Conservation (phyloP, 805 yeast genomes). For the Yamadazyma philogaea region DNA sequence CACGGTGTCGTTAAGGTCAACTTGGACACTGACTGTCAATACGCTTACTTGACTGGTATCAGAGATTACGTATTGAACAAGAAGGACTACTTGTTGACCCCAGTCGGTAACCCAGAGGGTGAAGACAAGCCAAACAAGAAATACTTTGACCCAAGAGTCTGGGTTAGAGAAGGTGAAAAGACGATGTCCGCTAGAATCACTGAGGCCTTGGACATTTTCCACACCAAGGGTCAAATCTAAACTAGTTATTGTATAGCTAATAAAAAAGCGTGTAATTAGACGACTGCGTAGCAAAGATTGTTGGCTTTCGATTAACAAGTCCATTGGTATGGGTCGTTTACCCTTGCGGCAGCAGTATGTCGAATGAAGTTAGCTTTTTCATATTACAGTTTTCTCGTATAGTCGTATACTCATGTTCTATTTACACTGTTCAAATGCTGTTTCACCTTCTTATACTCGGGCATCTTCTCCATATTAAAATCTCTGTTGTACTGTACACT, state of each 20-base stretch:
- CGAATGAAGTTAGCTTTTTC: background rate
- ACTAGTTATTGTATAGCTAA: background rate
- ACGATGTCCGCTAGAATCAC: constrained; percentile 87
- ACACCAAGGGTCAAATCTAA: constrained; percentile 59
- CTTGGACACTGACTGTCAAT: constrained; percentile 99
- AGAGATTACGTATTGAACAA: constrained; percentile 94
- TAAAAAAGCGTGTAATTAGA: background rate
- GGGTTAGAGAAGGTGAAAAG: constrained; percentile 99
- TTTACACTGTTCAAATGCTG: constrained; percentile 1
- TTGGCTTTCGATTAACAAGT: too few relatives aligned
- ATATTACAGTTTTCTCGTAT: background rate
- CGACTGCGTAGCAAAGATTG: too few relatives aligned
- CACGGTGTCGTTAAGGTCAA: constrained; percentile 98
- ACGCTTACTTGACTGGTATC: constrained; percentile 94
- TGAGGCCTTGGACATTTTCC: constrained; percentile 84
- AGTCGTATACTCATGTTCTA: background rate
- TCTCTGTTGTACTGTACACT: constrained; percentile 34
- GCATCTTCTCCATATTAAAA: constrained; percentile 28
- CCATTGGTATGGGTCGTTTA: background rate
- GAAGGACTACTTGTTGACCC: constrained; percentile 87
- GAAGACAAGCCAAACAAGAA: constrained; percentile 99
- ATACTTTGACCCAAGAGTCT: constrained; percentile 99
- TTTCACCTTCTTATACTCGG: constrained; percentile 34
- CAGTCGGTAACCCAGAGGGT: constrained; percentile 99
- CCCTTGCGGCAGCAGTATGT: background rate